A percentile compares a stretch with the other conserved stretches of the same genome.
These are phyloP conservation scores for Suhomyces atakaporum DNA, from an alignment of 1,139 yeast species.

Conservation along the genomic window DNA sequence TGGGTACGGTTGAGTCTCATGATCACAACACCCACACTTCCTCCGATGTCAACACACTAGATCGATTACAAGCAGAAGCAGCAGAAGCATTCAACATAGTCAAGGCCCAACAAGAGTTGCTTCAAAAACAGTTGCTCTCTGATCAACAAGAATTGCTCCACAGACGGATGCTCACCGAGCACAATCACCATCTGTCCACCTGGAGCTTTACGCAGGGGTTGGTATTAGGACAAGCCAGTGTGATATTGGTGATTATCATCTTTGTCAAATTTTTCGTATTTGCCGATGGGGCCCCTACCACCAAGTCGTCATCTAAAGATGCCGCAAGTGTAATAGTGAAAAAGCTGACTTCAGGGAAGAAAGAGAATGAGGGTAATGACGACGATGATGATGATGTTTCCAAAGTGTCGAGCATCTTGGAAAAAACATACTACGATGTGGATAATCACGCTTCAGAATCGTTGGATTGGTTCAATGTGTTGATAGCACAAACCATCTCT, in stretches of 20 bases:
- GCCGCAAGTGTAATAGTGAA: slow-evolving; percentile 42
- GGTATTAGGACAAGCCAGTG: slow-evolving; percentile 82
- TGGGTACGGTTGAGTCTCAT: no score
- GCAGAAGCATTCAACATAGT: no score
- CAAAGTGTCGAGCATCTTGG: slow-evolving; percentile 57
- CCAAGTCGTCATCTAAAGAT: slow-evolving; percentile 31
- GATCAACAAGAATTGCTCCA: no score
- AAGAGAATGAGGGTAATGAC: slow-evolving; percentile 23
- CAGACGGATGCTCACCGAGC: slow-evolving; percentile 26
- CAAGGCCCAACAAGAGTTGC: slow-evolving; percentile 41
- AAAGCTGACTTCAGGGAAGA: slow-evolving; percentile 27
- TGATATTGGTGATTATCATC: slow-evolving; percentile 68
- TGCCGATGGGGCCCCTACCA: slow-evolving; percentile 65
- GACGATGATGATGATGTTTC: slow-evolving; percentile 21
- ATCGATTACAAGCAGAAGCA: no score
- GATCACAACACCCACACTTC: no score
- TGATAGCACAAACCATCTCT: slow-evolving; percentile 86
- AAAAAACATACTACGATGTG: slow-evolving; percentile 91
- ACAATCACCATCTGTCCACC: slow-evolving; percentile 17
- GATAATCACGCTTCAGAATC: slow-evolving; percentile 86
- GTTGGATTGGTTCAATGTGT: slow-evolving; percentile 93
- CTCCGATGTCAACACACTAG: no score
- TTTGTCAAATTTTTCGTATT: slow-evolving; percentile 88
- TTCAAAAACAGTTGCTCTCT: slow-evolving; percentile 33
- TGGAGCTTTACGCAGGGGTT: slow-evolving; percentile 81